These are phyloP conservation scores for Backusella australiensis DNA, from an alignment of 192 early-diverging fungal species.

Conservation along the genomic window DNA sequence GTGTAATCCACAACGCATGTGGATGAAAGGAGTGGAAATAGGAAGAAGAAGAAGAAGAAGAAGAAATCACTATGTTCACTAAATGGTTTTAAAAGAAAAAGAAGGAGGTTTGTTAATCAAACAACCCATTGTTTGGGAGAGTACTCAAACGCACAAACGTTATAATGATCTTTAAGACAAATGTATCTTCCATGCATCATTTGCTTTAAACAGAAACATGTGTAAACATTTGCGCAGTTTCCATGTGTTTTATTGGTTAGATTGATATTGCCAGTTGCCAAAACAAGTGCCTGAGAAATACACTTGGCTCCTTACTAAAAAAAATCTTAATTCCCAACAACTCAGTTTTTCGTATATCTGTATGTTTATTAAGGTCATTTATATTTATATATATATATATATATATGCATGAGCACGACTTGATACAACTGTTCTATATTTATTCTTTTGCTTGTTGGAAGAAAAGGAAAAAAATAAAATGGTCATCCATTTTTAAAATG, in stretches of 20 bases:
- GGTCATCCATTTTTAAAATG: background rate
- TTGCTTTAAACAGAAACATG: background rate
- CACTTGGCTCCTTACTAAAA: background rate
- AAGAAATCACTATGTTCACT: background rate
- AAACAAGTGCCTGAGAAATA: background rate
- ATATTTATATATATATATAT: background rate
- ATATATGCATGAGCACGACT: constrained; percentile 1
- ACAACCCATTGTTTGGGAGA: background rate
- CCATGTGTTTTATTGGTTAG: background rate
- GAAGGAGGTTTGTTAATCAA: background rate
- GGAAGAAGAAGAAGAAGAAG: background rate
- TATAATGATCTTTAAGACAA: background rate
- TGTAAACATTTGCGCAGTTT: background rate
- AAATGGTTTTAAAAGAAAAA: background rate
- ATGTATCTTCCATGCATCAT: background rate
- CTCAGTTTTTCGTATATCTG: background rate
- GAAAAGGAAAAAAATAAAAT: background rate
- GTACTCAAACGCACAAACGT: background rate
- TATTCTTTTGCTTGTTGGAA: background rate
- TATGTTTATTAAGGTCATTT: background rate
- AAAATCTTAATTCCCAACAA: background rate
- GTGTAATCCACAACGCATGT: background rate
- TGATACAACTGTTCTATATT: background rate
- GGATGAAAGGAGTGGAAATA: background rate
- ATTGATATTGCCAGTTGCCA: background rate